Evolutionary conservation across 768 basidiomycete genomes (phyloP), one percentile per base, ranked within the genome.

Genomic region (Collybia sp.): DNA sequence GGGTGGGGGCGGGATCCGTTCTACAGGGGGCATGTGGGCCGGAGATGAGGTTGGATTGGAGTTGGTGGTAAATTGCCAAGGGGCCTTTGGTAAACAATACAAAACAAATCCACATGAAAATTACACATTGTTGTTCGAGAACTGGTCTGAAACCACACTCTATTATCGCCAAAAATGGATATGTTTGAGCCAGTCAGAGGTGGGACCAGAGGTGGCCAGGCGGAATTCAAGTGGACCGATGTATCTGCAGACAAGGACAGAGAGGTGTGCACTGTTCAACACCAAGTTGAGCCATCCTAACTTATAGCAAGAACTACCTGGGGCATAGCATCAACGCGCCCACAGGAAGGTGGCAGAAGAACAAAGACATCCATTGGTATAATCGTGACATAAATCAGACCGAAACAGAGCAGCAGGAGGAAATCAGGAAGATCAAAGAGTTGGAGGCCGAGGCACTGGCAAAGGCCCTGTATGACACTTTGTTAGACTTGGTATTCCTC

Each of bases 351-450:
- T 98, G 94, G 94, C 94, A 96, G 68, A 94, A 94, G 68, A 92
- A 93, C 70, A 93, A 94, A 62, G 94, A 98, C 58, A 69, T 98
- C 12, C 93, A 95, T 57, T 98, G 94, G 94, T 98, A 95, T 60
- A 79, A 71, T 56, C 82, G 93, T 20, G 90, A 93, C 4, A 19
- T 50, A 30, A 57, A 60, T 1, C 51, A 57, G 12, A 55, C 54
- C 2, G 78, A 79, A 12, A 61, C 62, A 10, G 80, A 81, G 50
- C 71, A 79, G 45, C 56, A 44, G 0, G 91, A 85, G 50, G 94
- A 97, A 68, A 84, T 96, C 30, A 68, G 79, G 46, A 79, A 75
- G 56, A 61, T 96, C 52, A 95, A 96, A 62, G 87, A 93, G 58
- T 76, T 84, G 12, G 94, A 97, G 60, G 89, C 87, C 17, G 92